Evolutionary conservation across 2,329 filamentous ascomycete genomes (phyloP).

Genomic region (Alternaria triticimaculans): DNA sequence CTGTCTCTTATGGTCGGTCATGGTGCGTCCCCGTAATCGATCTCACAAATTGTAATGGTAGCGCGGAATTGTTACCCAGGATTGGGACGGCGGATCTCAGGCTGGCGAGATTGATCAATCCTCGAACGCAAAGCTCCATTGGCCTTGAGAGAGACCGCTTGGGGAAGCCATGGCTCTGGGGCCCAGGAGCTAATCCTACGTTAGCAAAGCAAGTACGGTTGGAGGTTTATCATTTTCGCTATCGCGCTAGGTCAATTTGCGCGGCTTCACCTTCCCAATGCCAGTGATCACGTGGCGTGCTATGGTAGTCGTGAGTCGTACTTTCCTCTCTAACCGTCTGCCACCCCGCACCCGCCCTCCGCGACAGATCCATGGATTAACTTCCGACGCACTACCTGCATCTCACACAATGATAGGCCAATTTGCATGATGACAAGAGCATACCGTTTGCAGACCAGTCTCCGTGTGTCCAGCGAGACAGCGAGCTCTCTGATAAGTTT

Average conservation of each 20-base stretch:
- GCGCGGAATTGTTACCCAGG: not conserved
- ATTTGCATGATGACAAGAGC: not conserved
- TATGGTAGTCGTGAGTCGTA: no score
- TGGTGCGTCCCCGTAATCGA: not conserved
- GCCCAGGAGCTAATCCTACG: not conserved
- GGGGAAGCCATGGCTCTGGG: not conserved
- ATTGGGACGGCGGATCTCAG: not conserved
- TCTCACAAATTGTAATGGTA: not conserved
- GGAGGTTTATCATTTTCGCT: not conserved
- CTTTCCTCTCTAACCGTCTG: no score
- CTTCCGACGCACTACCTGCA: no score
- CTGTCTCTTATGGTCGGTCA: not conserved
- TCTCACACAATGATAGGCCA: no score
- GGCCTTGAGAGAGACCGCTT: not conserved
- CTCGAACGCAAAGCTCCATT: not conserved
- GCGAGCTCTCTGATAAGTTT: no score
- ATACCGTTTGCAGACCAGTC: not conserved
- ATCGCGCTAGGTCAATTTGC: no score
- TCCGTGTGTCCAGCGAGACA: not conserved
- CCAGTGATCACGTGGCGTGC: no score
- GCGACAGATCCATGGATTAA: no score
- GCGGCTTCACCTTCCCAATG: no score
- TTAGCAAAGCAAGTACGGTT: not conserved
- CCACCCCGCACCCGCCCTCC: no score
- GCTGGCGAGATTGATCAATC: not conserved